phyloP scores from a whole-genome alignment of 495 filamentous ascomycete genomes.

The Hyaloscypha finlandica region DNA sequence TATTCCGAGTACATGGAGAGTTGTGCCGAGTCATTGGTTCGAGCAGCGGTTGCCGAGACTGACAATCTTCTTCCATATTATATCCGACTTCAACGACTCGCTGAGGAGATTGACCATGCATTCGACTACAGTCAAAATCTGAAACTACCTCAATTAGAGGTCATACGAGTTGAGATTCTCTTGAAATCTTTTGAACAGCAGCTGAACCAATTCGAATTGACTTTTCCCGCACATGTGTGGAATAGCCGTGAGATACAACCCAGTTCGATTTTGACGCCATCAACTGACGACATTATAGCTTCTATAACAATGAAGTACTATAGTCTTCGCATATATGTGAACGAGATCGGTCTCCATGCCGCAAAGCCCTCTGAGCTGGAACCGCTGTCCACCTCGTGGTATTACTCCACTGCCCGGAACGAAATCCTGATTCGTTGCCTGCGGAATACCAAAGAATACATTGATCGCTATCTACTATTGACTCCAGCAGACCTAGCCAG shows the following conservation, averaged over 20 bases:
- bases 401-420: constrained; percentile 18
- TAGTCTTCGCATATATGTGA: constrained; percentile 22
- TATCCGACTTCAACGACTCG: constrained; percentile 23
- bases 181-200: constrained; percentile 19
- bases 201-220: constrained; percentile 17
- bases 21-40: constrained; percentile 13
- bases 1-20: constrained; percentile 22
- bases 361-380: not conserved
- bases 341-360: constrained; percentile 27
- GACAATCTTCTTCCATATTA: constrained; percentile 27
- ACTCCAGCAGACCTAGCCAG: not conserved
- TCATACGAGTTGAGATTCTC: constrained; percentile 22
- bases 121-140: constrained; percentile 18
- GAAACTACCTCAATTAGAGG: constrained; percentile 10
- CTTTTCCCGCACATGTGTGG: constrained; percentile 22
- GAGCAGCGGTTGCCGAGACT: constrained; percentile 7
- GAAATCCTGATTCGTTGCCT: constrained; percentile 16
- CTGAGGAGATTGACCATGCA: constrained; percentile 25
- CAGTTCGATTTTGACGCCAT: not conserved
- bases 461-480: constrained; percentile 20
- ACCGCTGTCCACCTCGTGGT: constrained; percentile 18
- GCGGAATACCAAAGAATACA: constrained; percentile 19
- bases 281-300: constrained; percentile 12
- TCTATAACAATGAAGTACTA: constrained; percentile 18
- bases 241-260: constrained; percentile 25